Conservation (phyloP, 352 stramenopile species). For the Pythium brachiatum region DNA sequence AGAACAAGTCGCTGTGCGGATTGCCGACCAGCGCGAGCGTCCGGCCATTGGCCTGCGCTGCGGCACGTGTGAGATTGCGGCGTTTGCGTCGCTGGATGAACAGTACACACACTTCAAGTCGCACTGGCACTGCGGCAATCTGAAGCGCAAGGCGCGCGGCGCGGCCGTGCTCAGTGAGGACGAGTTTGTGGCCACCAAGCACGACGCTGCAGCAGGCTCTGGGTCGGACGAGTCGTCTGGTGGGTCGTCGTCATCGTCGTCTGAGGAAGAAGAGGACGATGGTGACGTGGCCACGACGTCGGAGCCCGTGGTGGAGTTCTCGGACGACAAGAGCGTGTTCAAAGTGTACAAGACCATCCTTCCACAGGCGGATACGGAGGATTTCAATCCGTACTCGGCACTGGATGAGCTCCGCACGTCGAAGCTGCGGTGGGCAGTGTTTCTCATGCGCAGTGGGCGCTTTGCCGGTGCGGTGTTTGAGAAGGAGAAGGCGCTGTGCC, state of each 20-base stretch:
- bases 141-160: conserved; percentile 72
- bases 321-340: conserved; percentile 68
- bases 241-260: conserved; percentile 37
- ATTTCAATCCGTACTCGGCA: conserved; percentile 57
- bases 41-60: conserved; percentile 61
- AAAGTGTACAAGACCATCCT: conserved; percentile 84
- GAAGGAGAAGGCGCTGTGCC: conserved; percentile 83
- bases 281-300: conserved; percentile 43
- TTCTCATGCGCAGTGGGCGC: conserved; percentile 89
- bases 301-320: conserved; percentile 79
- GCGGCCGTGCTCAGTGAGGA: conserved; percentile 38
- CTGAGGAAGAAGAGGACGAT: conserved; percentile 42
- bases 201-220: conserved; percentile 20
- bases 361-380: conserved; percentile 37
- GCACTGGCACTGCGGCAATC: conserved; percentile 73
- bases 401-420: conserved; percentile 49
- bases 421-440: conserved; percentile 77
- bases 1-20: conserved; percentile 32
- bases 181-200: conserved; percentile 34
- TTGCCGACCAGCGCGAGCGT: conserved; percentile 32
- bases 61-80: conserved; percentile 60
- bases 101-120: conserved; percentile 87
- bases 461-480: conserved; percentile 92
- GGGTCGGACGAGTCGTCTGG: conserved; percentile 37
- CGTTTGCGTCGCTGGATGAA: conserved; percentile 73